These are phyloP conservation scores for Pseudogymnoascus sp. DNA, from an alignment of 2,329 filamentous ascomycete species.

Conservation along the genomic window DNA sequence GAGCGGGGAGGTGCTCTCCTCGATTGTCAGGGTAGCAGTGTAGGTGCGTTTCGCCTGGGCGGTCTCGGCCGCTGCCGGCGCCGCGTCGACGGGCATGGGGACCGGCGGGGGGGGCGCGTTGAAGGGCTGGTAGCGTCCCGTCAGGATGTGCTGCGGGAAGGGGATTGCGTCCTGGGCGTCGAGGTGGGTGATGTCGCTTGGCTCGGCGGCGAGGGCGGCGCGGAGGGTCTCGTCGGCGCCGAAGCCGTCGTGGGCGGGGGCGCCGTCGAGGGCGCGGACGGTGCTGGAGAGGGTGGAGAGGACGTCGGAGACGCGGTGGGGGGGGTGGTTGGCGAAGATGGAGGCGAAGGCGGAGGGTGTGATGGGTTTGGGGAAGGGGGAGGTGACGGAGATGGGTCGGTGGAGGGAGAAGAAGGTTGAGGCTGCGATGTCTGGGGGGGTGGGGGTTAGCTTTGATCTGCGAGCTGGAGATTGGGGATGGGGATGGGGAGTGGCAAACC, in stretches of 20 bases:
- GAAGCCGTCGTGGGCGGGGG: conserved; percentile 20
- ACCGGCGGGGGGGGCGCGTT: conserved; percentile 73
- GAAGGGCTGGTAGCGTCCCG: conserved; percentile 69
- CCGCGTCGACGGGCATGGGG: conserved; percentile 40
- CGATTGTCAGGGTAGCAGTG: conserved; percentile 57
- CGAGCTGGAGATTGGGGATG: background rate
- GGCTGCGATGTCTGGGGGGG: conserved; percentile 63
- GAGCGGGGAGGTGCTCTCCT: conserved; percentile 53
- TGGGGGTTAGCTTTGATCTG: conserved; percentile 12
- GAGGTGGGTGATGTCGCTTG: conserved; percentile 47
- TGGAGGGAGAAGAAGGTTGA: conserved; percentile 95
- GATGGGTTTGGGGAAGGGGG: conserved; percentile 65
- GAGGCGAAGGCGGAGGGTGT: conserved; percentile 69
- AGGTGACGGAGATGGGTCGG: conserved; percentile 82
- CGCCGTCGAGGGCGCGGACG: conserved; percentile 49
- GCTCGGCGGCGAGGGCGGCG: conserved; percentile 34
- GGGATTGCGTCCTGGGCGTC: conserved; percentile 45
- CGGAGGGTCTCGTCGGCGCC: conserved; percentile 29
- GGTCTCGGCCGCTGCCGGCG: conserved; percentile 28
- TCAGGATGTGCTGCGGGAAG: conserved; percentile 59
- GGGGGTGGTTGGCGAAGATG: conserved; percentile 60
- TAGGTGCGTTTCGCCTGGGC: conserved; percentile 43
- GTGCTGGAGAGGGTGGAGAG: conserved; percentile 57
- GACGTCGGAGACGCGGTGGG: conserved; percentile 47
- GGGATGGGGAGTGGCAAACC: conserved; percentile 34